phyloP scores from a whole-genome alignment of 2,329 filamentous ascomycete species.

The Purpureocillium takamizusanense region DNA sequence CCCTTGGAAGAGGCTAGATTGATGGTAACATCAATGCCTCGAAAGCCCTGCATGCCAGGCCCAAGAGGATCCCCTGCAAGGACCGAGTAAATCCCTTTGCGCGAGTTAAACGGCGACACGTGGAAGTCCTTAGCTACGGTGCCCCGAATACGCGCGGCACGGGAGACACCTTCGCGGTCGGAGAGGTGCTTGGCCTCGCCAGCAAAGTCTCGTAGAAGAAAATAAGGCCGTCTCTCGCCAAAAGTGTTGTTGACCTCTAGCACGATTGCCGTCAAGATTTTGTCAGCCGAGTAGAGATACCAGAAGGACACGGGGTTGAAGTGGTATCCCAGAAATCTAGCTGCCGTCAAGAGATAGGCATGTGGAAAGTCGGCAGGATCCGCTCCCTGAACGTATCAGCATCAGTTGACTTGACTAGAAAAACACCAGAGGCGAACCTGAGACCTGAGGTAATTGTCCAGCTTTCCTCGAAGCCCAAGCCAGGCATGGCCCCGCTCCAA shows the following conservation, averaged over 20 bases:
- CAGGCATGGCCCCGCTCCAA: constrained; percentile 43
- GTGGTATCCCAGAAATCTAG: constrained; percentile 58
- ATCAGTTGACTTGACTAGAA: background rate
- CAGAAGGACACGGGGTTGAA: constrained; percentile 75
- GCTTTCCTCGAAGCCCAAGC: constrained; percentile 52
- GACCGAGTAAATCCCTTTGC: constrained; percentile 45
- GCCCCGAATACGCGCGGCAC: constrained; percentile 28
- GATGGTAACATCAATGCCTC: constrained; percentile 49
- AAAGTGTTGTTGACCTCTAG: constrained; percentile 73
- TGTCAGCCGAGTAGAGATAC: constrained; percentile 59
- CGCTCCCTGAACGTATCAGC: constrained; percentile 36
- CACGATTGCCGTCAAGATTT: constrained; percentile 53
- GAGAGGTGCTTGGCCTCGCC: constrained; percentile 10
- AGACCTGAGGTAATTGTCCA: constrained; percentile 47
- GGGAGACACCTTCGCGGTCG: background rate
- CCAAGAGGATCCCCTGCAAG: constrained; percentile 35
- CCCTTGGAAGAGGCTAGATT: constrained; percentile 51
- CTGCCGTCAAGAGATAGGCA: constrained; percentile 63
- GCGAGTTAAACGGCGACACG: constrained; percentile 65
- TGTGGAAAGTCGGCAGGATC: constrained; percentile 52
- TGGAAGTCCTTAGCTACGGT: constrained; percentile 65
- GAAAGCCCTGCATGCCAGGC: constrained; percentile 24
- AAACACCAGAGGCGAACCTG: constrained; percentile 33
- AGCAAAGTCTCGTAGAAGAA: constrained; percentile 17
- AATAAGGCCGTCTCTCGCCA: constrained; percentile 48